These are phyloP conservation scores for Cryptococcus floricola DNA, from an alignment of 1,284 basidiomycete species.

Conservation along the genomic window DNA sequence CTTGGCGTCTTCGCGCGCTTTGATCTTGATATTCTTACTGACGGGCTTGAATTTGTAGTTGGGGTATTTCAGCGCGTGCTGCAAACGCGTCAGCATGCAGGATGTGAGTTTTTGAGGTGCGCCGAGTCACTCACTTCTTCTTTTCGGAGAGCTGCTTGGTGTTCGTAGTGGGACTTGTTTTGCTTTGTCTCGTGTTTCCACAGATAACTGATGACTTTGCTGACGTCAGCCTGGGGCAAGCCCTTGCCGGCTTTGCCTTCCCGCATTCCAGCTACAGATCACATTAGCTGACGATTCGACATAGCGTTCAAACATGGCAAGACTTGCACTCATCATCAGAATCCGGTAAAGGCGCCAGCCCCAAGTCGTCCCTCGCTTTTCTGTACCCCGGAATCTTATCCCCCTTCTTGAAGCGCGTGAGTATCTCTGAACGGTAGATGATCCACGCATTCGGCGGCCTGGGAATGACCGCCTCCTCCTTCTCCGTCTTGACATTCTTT, in stretches of 20 bases:
- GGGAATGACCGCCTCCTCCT: slow-evolving; percentile 52
- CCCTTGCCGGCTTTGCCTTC: slow-evolving; percentile 45
- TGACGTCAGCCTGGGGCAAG: slow-evolving; percentile 67
- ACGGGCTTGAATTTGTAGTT: slow-evolving; percentile 68
- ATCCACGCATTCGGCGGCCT: slow-evolving; percentile 90
- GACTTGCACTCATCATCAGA: not conserved
- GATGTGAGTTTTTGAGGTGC: not conserved
- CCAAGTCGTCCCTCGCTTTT: slow-evolving; percentile 18
- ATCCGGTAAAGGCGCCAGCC: slow-evolving; percentile 5
- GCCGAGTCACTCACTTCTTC: slow-evolving; percentile 51
- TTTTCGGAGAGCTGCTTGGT: slow-evolving; percentile 64
- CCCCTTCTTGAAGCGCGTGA: slow-evolving; percentile 46
- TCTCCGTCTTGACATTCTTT: not conserved
- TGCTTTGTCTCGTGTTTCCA: slow-evolving; percentile 63
- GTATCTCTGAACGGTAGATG: slow-evolving; percentile 72
- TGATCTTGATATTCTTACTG: slow-evolving; percentile 62
- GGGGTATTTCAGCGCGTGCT: slow-evolving; percentile 62
- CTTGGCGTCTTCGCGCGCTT: slow-evolving; percentile 39
- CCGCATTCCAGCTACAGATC: no score
- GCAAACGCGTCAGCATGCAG: not conserved
- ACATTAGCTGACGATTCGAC: not conserved
- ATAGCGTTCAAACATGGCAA: not conserved
- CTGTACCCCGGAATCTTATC: slow-evolving; percentile 24
- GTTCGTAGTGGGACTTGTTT: slow-evolving; percentile 63
- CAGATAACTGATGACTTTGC: slow-evolving; percentile 62